Percentiles rank a stretch among this genome's conserved stretches.
phyloP scores from a whole-genome alignment of 2,329 filamentous ascomycete species.

The Exutisphaerella laricina region DNA sequence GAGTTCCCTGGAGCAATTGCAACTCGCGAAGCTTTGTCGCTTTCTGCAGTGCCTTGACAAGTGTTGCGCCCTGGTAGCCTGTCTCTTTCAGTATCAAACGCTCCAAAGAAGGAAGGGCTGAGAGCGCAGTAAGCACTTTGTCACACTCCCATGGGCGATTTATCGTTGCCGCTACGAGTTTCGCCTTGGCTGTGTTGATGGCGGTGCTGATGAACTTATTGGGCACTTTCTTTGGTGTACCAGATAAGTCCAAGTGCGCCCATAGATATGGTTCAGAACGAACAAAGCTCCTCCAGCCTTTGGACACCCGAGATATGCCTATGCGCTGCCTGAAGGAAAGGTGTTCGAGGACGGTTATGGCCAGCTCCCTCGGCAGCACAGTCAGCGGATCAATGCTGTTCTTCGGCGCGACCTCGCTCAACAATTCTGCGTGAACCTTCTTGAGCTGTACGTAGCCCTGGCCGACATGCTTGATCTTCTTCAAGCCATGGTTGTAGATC shows the following conservation, averaged over 20 bases:
- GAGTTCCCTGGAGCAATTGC: slow-evolving; percentile 13
- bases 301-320: slow-evolving; percentile 50
- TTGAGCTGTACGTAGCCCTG: slow-evolving; percentile 27
- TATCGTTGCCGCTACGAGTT: slow-evolving; percentile 33
- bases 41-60: slow-evolving; percentile 16
- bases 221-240: slow-evolving; percentile 39
- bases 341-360: slow-evolving; percentile 46
- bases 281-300: slow-evolving; percentile 51
- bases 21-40: slow-evolving; percentile 20
- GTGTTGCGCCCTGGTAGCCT: slow-evolving; percentile 19
- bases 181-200: slow-evolving; percentile 36
- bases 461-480: slow-evolving; percentile 43
- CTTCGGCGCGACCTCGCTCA: slow-evolving; percentile 37
- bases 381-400: slow-evolving; percentile 49
- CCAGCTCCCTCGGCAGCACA: slow-evolving; percentile 51
- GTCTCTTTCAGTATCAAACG: slow-evolving; percentile 33
- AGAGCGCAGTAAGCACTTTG: slow-evolving; percentile 36
- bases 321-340: slow-evolving; percentile 48
- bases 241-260: slow-evolving; percentile 49
- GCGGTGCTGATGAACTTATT: slow-evolving; percentile 39
- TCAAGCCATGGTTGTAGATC: slow-evolving; percentile 55
- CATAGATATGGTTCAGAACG: slow-evolving; percentile 45
- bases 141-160: slow-evolving; percentile 38
- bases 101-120: slow-evolving; percentile 33
- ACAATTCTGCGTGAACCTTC: slow-evolving; percentile 44